Evolutionary conservation across 208 protist species (phyloP), one percentile per base, ranked within the genome.

Genomic region (Crithidia bombi): DNA sequence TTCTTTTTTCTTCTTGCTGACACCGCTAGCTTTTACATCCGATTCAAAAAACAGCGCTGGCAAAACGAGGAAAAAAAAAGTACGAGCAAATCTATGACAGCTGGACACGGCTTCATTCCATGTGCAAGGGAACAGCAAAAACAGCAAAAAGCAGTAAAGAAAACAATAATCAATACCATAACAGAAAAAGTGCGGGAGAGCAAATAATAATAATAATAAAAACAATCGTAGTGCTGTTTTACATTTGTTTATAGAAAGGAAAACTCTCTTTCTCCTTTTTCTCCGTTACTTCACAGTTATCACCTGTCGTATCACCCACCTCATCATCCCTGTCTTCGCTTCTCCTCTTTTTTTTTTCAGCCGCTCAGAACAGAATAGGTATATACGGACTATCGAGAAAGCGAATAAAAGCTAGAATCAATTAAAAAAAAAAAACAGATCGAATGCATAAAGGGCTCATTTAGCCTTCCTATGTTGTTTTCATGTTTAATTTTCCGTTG

Each of bases 231-330:
- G 26, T 28, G 4, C 15, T 64, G 41, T 36, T 64, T 49, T 51
- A 64, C 41, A 64, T 62, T 62, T 47, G 7, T 7, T 47, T 62
- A 30, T 62, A 3, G 7, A 33, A 32, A 54, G 14, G 25, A 5
- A 5, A 15, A 52, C 47, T 7, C 47, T 12, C 38, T 43, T 43
- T 25, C 5, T 52, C 15, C 23, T 6, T 52, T 32, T 12, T 19
- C 19, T 39, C 6, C 6, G 32, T 54, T 35, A 11, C 39, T 39
- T 35, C 14, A 11, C 30, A 35, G 30, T 39, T 35, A 6, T 28
- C 17, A 3, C 25, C 6, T 39, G 3, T 35, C 46, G 26, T 46
- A 35, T 61, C n/a, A 43, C 38, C 38, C 10, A 14, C 38, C 38
- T 43, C 38, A 43, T 14, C n/a, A n/a, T n/a, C n/a, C n/a, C n/a